Evolutionary conservation across 306 rosid genomes (phyloP).

Genomic region (cucumber (Cucumis sativus)): DNA sequence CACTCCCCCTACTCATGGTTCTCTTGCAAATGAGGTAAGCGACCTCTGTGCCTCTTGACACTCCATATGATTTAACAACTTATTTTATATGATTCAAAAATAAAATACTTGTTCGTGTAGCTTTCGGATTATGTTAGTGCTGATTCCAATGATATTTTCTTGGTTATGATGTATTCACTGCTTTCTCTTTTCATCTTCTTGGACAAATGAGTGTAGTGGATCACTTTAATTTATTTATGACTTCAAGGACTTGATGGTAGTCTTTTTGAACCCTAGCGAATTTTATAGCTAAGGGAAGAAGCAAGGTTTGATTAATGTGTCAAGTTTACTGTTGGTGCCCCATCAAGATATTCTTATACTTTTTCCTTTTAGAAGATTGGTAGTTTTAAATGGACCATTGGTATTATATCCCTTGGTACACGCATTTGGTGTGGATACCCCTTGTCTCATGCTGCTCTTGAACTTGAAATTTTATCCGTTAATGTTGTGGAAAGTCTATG

Average conservation of each 20-base stretch:
- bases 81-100: background rate
- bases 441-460: background rate
- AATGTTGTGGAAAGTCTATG: background rate
- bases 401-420: background rate
- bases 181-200: background rate
- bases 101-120: background rate
- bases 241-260: background rate
- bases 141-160: background rate
- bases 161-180: background rate
- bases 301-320: background rate
- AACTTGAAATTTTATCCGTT: background rate
- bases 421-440: background rate
- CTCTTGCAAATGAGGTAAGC: constrained; percentile 81
- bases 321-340: background rate
- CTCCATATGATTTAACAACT: background rate
- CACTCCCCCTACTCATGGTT: constrained; percentile 81
- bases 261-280: background rate
- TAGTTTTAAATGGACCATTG: background rate
- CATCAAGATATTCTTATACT: background rate
- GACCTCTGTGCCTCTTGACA: background rate
- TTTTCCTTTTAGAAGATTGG: background rate
- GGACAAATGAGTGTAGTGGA: background rate
- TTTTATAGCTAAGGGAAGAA: background rate
- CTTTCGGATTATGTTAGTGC: background rate
- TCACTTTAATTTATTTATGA: background rate